Evolutionary conservation across 2,329 filamentous ascomycete species (phyloP).

Genomic region (Alternaria gansuensis): DNA sequence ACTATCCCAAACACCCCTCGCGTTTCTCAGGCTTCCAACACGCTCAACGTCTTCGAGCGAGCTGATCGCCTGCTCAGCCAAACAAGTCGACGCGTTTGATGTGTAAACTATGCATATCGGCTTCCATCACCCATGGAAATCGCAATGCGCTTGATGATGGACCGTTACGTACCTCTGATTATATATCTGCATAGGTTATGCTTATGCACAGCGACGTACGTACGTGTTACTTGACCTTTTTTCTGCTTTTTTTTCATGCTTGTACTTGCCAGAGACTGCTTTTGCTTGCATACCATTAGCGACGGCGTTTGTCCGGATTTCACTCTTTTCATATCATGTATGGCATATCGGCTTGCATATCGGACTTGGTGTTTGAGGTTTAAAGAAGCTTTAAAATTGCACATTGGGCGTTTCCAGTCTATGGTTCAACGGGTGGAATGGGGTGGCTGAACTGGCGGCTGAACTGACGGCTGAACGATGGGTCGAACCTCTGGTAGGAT

Average conservation of each 20-base stretch:
- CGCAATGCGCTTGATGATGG: background rate
- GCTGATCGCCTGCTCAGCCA: constrained; percentile 47
- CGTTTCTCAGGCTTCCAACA: constrained; percentile 36
- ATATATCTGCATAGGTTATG: background rate
- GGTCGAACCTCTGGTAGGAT: background rate
- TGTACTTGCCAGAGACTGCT: constrained; percentile 5
- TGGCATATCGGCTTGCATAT: constrained; percentile 17
- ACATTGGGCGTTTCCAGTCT: constrained; percentile 10
- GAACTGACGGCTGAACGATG: background rate
- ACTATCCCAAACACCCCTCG: constrained; percentile 74
- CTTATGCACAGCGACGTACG: constrained; percentile 3
- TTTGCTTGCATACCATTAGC: constrained; percentile 17
- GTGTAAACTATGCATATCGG: background rate
- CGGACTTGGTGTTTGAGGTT: constrained; percentile 10
- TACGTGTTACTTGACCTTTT: background rate
- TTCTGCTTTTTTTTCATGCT: background rate
- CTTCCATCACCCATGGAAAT: background rate
- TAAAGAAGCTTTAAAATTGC: background rate
- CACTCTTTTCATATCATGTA: constrained; percentile 16
- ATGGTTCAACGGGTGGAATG: background rate
- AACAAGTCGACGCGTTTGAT: constrained; percentile 43
- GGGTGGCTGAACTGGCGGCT: background rate
- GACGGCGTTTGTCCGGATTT: constrained; percentile 26
- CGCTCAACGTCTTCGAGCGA: constrained; percentile 49
- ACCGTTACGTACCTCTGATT: background rate